Percentiles rank a stretch among this genome's conserved stretches.
These are phyloP conservation scores for Schwanniomyces sp. DNA, from an alignment of 805 yeast genomes.

Conservation along the genomic window DNA sequence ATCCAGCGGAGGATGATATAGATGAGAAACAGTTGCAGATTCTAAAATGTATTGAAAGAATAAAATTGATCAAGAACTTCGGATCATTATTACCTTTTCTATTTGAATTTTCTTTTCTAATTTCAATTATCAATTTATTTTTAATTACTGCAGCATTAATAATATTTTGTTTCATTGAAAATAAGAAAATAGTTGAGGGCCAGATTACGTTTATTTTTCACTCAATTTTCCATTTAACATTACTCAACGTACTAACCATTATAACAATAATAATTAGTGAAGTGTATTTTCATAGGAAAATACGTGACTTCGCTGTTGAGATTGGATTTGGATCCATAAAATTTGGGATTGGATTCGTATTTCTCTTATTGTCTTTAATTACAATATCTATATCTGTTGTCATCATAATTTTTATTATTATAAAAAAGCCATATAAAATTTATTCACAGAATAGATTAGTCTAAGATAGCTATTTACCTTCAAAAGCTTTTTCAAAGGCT, in stretches of 20 bases:
- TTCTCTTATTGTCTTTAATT: not conserved
- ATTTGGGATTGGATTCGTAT: slow-evolving; percentile 10
- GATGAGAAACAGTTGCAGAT: not conserved
- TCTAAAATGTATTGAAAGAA: not conserved
- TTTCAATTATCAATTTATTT: not conserved
- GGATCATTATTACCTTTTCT: not conserved
- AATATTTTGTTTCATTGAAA: not conserved
- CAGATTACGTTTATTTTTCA: not conserved
- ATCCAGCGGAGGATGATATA: not conserved
- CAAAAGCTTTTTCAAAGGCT: slow-evolving; percentile 67
- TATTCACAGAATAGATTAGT: not conserved
- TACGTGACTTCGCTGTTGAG: not conserved
- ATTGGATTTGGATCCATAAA: not conserved
- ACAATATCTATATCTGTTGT: not conserved
- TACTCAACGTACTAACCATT: not conserved
- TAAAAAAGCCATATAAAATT: not conserved
- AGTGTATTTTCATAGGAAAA: not conserved
- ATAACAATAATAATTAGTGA: not conserved
- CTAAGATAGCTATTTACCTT: not conserved
- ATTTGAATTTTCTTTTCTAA: not conserved
- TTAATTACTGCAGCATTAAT: not conserved
- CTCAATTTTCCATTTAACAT: not conserved
- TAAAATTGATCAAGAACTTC: not conserved
- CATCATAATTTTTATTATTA: not conserved
- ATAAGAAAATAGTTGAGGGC: not conserved